Evolutionary conservation across 495 filamentous ascomycete species (phyloP).

Genomic region (Hypoxylon fragiforme): DNA sequence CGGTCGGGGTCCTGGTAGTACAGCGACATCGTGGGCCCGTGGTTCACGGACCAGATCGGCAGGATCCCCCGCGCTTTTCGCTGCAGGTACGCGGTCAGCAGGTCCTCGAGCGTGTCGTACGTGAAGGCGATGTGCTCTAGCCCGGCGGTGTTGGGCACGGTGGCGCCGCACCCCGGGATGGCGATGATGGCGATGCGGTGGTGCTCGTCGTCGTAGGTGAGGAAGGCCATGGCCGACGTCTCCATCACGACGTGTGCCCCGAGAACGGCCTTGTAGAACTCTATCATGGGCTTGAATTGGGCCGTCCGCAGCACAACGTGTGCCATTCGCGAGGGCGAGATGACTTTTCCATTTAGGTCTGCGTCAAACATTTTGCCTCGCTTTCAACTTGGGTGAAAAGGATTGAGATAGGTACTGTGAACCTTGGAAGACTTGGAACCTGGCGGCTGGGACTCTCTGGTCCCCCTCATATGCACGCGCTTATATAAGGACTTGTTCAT

Average conservation of each 20-base stretch:
- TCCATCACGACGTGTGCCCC: conserved; percentile 30
- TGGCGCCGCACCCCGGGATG: conserved; percentile 31
- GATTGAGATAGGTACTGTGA: too few relatives aligned
- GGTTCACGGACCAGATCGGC: conserved; percentile 50
- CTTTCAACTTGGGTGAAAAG: not conserved
- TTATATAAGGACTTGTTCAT: too few relatives aligned
- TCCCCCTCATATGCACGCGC: too few relatives aligned
- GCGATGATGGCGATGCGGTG: conserved; percentile 48
- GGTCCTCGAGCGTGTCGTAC: conserved; percentile 37
- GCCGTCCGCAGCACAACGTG: conserved; percentile 39
- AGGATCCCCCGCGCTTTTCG: conserved; percentile 41
- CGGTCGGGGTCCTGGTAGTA: conserved; percentile 55
- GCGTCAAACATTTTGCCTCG: conserved; percentile 15
- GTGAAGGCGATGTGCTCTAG: conserved; percentile 49
- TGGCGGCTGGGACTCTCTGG: too few relatives aligned
- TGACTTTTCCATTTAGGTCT: conserved; percentile 22
- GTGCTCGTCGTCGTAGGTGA: conserved; percentile 52
- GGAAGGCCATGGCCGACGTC: conserved; percentile 38
- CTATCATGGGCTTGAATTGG: conserved; percentile 33
- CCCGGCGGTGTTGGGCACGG: conserved; percentile 30
- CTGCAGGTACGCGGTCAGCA: conserved; percentile 39
- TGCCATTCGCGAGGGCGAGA: conserved; percentile 29
- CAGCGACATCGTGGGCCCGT: conserved; percentile 48
- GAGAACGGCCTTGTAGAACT: conserved; percentile 43
- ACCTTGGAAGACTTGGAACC: too few relatives aligned